A percentile compares a stretch with the other conserved stretches of the same genome.
Evolutionary conservation across 257 asterid species (phyloP).

Genomic region (Nicotiana tomentosiformis): DNA sequence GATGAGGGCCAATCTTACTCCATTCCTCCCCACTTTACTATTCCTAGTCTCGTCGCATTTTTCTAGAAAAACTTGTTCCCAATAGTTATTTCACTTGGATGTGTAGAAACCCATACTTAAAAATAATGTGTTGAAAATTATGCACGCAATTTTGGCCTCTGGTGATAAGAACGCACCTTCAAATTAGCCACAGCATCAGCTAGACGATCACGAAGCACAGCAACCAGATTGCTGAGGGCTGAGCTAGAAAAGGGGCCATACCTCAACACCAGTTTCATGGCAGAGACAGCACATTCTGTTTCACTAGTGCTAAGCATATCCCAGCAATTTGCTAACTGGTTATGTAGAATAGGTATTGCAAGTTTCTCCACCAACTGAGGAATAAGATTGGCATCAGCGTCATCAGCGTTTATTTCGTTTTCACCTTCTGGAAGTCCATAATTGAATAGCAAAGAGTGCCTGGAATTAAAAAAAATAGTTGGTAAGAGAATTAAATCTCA

Average conservation of each 20-base stretch:
- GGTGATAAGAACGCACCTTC: slow-evolving; percentile 35
- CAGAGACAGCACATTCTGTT: slow-evolving; percentile 69
- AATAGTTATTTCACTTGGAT: background rate
- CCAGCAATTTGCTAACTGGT: slow-evolving; percentile 73
- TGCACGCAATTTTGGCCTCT: background rate
- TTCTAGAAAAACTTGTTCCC: background rate
- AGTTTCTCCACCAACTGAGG: slow-evolving; percentile 81
- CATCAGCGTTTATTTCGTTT: slow-evolving; percentile 32
- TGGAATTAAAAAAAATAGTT: slow-evolving; percentile 22
- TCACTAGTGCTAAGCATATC: slow-evolving; percentile 83
- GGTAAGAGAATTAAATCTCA: background rate
- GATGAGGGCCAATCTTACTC: background rate
- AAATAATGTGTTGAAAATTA: background rate
- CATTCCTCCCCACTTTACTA: background rate
- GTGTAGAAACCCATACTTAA: background rate
- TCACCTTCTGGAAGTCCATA: slow-evolving; percentile 68
- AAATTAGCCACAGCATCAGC: slow-evolving; percentile 69
- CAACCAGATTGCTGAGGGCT: slow-evolving; percentile 53
- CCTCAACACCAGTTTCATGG: slow-evolving; percentile 57
- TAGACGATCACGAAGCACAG: slow-evolving; percentile 75
- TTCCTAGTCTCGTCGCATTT: background rate
- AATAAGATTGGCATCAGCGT: slow-evolving; percentile 72
- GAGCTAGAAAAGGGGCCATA: slow-evolving; percentile 67
- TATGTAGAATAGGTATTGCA: slow-evolving; percentile 82
- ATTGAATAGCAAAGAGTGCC: slow-evolving; percentile 75